phyloP scores from a whole-genome alignment of 345 rosid genomes.

The Melastoma malabathricum region DNA sequence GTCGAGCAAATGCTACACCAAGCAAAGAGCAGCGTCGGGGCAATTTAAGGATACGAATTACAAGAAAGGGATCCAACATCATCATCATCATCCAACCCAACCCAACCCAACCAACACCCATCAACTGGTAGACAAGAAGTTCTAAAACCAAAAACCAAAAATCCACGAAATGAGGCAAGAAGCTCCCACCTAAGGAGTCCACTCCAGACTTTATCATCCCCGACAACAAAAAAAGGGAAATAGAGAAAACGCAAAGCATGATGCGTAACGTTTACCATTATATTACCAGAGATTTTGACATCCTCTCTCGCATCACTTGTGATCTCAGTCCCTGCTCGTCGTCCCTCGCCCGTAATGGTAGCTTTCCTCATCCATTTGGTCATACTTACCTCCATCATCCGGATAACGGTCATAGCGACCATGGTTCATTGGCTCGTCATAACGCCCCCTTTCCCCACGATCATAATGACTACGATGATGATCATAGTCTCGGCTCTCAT shows the following conservation, averaged over 20 bases:
- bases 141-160: too few relatives aligned
- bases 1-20: too few relatives aligned
- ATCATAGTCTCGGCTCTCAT: constrained; percentile 30
- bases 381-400: constrained; percentile 18
- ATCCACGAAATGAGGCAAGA: too few relatives aligned
- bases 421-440: constrained; percentile 43
- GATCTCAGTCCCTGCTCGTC: constrained; percentile 22
- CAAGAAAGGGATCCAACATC: too few relatives aligned
- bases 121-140: too few relatives aligned
- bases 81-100: too few relatives aligned
- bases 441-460: constrained; percentile 39
- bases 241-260: neutral
- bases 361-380: constrained; percentile 50
- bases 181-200: too few relatives aligned
- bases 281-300: constrained; percentile 2
- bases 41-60: too few relatives aligned
- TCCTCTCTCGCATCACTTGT: constrained; percentile 12
- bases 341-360: constrained; percentile 36
- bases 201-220: too few relatives aligned
- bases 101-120: too few relatives aligned
- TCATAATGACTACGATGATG: constrained; percentile 47
- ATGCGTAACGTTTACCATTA: constrained; percentile 2
- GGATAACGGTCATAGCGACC: constrained; percentile 26
- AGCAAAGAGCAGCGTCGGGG: too few relatives aligned
- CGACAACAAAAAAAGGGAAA: neutral